phyloP scores from a whole-genome alignment of 2,329 filamentous ascomycete genomes.

The Verticillium dahliae region DNA sequence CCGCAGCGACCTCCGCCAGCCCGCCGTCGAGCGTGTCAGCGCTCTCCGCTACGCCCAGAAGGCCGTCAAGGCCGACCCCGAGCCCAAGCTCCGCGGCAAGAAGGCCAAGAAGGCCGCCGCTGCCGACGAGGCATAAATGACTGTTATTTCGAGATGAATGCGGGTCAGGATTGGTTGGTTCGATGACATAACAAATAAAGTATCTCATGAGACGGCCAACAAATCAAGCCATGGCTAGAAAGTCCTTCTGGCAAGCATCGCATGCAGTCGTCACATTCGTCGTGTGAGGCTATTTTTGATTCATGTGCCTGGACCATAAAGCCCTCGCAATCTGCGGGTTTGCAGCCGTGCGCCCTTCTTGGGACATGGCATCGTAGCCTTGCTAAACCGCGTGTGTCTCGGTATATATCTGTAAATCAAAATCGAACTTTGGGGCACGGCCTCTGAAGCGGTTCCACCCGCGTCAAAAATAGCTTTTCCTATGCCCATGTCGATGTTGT shows the following conservation, averaged over 20 bases:
- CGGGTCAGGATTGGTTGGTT: not conserved
- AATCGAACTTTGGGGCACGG: not conserved
- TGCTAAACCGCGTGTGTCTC: not conserved
- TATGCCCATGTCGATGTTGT: not conserved
- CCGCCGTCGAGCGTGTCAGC: slow-evolving; percentile 79
- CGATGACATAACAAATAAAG: not conserved
- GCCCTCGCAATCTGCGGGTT: not conserved
- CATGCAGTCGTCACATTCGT: not conserved
- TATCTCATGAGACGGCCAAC: not conserved
- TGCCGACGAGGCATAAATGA: slow-evolving; percentile 32
- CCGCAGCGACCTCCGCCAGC: slow-evolving; percentile 69
- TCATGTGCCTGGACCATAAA: not conserved
- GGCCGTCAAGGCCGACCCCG: slow-evolving; percentile 67
- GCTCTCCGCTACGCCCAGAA: slow-evolving; percentile 77
- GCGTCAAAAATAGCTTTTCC: not conserved
- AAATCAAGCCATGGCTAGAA: not conserved
- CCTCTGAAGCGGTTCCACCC: not conserved
- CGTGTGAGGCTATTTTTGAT: not conserved
- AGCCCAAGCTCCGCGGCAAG: slow-evolving; percentile 69
- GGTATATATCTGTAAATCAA: not conserved
- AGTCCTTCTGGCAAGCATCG: not conserved
- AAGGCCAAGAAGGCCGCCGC: slow-evolving; percentile 69
- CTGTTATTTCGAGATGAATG: not conserved
- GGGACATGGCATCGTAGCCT: too few species aligned
- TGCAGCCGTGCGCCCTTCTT: too few species aligned